Evolutionary conservation across 1,284 basidiomycete species (phyloP).

Genomic region (Anthracocystis setariae): DNA sequence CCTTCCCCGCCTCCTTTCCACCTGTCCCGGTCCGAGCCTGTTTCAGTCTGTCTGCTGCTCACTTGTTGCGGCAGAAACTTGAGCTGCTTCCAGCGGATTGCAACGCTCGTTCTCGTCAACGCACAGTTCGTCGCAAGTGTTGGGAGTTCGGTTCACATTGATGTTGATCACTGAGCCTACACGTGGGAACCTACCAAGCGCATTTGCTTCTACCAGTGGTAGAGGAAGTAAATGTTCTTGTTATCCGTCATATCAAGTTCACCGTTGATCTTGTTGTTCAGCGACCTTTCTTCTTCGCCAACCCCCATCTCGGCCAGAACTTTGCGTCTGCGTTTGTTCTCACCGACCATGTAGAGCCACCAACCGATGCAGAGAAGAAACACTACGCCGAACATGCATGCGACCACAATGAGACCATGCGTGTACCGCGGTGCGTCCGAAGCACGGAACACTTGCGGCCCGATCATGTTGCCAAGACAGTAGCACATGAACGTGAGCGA

Average conservation of each 20-base stretch:
- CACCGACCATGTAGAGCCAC: constrained; percentile 19
- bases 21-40: too few species aligned
- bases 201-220: constrained; percentile 29
- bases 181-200: too few species aligned
- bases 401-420: constrained; percentile 55
- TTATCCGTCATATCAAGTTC: constrained; percentile 41
- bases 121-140: too few species aligned
- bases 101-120: too few species aligned
- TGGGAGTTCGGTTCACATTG: too few species aligned
- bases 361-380: constrained; percentile 22
- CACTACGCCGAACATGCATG: constrained; percentile 33
- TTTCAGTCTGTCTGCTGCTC: too few species aligned
- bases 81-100: too few species aligned
- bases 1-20: too few species aligned
- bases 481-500: constrained; percentile 63
- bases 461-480: constrained; percentile 55
- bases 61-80: too few species aligned
- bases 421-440: constrained; percentile 65
- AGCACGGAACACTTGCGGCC: constrained; percentile 60
- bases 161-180: too few species aligned
- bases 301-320: constrained; percentile 27
- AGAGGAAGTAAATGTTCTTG: constrained; percentile 39
- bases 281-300: constrained; percentile 26
- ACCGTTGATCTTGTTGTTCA: constrained; percentile 39
- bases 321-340: constrained; percentile 26